Evolutionary conservation across 2,329 filamentous ascomycete species (phyloP).

Genomic region (Pseudofabraea citricarpa): DNA sequence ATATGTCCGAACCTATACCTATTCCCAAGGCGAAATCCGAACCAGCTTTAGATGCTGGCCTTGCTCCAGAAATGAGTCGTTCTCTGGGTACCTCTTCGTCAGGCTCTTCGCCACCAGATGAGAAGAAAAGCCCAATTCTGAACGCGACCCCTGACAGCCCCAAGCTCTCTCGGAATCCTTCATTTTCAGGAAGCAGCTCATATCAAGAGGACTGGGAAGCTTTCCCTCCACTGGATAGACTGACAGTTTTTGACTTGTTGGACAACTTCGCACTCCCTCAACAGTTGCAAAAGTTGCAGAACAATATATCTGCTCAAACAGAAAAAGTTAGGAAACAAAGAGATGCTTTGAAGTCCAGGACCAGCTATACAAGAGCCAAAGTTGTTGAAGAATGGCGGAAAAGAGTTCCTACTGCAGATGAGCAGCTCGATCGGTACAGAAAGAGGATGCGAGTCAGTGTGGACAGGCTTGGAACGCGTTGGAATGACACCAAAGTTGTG

Average conservation of each 20-base stretch:
- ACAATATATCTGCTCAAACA: slow-evolving; percentile 74
- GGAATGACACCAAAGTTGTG: slow-evolving; percentile 86
- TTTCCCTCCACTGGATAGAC: slow-evolving; percentile 81
- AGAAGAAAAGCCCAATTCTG: slow-evolving; percentile 47
- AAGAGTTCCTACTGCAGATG: slow-evolving; percentile 79
- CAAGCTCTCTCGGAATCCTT: slow-evolving; percentile 67
- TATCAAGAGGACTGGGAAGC: slow-evolving; percentile 85
- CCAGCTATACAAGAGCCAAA: slow-evolving; percentile 75
- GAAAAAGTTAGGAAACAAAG: slow-evolving; percentile 80
- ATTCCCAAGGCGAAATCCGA: slow-evolving; percentile 26
- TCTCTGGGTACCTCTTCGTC: slow-evolving; percentile 22
- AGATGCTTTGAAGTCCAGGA: slow-evolving; percentile 71
- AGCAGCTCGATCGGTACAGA: slow-evolving; percentile 87
- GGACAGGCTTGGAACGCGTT: slow-evolving; percentile 78
- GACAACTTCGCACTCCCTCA: slow-evolving; percentile 90
- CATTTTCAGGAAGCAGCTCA: slow-evolving; percentile 79
- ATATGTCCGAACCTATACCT: slow-evolving; percentile 40
- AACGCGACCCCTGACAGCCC: slow-evolving; percentile 45
- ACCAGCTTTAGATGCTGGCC: slow-evolving; percentile 11
- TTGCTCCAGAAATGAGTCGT: slow-evolving; percentile 17
- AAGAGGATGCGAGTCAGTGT: slow-evolving; percentile 83
- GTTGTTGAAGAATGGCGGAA: slow-evolving; percentile 92
- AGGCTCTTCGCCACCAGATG: slow-evolving; percentile 42
- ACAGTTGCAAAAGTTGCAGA: slow-evolving; percentile 86
- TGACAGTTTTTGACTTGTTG: slow-evolving; percentile 88